Evolutionary conservation across 2,329 filamentous ascomycete genomes (phyloP).

Genomic region (Gnomoniopsis sp.): DNA sequence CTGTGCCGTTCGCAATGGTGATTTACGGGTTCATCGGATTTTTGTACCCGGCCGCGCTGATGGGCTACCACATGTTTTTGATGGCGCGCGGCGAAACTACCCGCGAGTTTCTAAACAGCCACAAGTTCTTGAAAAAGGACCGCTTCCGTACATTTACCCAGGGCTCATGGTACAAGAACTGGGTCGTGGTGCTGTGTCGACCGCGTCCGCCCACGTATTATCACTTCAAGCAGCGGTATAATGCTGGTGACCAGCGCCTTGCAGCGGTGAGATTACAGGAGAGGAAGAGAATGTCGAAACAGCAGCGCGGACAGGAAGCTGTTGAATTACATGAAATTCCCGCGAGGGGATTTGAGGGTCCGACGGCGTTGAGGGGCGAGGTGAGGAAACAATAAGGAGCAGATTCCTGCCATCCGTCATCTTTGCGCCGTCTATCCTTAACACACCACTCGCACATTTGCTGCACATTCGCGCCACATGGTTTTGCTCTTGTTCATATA

Average conservation of each 20-base stretch:
- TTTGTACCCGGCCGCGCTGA: conserved; percentile 79
- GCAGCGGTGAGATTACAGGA: conserved; percentile 43
- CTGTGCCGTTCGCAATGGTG: conserved; percentile 83
- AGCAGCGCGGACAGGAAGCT: conserved; percentile 35
- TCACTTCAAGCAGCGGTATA: conserved; percentile 74
- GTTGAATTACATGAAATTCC: conserved; percentile 72
- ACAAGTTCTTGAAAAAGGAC: conserved; percentile 91
- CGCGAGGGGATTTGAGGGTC: conserved; percentile 51
- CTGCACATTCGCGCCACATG: no score
- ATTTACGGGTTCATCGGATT: conserved; percentile 74
- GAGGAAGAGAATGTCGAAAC: conserved; percentile 36
- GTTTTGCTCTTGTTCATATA: neutral
- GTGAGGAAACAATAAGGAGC: neutral
- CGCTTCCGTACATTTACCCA: conserved; percentile 89
- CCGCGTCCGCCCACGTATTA: conserved; percentile 87
- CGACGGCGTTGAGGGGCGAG: conserved; percentile 40
- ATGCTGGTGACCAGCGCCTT: conserved; percentile 81
- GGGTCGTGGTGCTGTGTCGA: conserved; percentile 74
- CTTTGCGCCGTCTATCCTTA: no score
- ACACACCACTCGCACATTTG: no score
- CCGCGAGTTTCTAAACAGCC: conserved; percentile 90
- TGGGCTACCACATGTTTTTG: conserved; percentile 86
- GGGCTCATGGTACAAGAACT: conserved; percentile 71
- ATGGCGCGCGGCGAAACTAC: conserved; percentile 92
- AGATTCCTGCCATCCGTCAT: neutral